Evolutionary conservation across 2,329 filamentous ascomycete species (phyloP).

Genomic region (Zymoseptoria brevis): DNA sequence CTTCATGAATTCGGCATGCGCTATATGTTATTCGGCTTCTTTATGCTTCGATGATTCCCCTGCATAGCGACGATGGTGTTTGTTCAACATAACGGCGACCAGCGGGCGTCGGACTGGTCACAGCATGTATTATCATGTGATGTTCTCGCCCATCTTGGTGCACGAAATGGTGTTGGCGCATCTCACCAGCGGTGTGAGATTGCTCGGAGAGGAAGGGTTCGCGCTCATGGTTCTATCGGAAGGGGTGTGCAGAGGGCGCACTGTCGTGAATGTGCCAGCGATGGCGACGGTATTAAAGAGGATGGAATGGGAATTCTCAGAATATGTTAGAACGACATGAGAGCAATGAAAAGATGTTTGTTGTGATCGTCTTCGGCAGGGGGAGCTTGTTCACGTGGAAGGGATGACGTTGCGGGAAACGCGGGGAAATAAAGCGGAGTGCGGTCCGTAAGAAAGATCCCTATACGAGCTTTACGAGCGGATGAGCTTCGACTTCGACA

Average conservation of each 20-base stretch:
- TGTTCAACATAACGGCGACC: not conserved
- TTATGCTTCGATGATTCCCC: conserved; percentile 17
- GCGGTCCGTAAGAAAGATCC: not conserved
- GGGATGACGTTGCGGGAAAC: not conserved
- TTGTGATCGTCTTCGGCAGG: not conserved
- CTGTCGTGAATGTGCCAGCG: not conserved
- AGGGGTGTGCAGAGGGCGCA: not conserved
- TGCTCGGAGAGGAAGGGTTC: not conserved
- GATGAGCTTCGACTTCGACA: not conserved
- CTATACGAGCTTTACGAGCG: not conserved
- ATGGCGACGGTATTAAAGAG: not conserved
- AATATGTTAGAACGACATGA: not conserved
- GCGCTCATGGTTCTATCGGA: not conserved
- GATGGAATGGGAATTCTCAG: not conserved
- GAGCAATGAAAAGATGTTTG: conserved; percentile 1
- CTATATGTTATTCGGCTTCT: conserved; percentile 8
- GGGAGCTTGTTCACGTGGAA: not conserved
- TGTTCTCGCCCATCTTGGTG: not conserved
- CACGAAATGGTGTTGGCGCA: not conserved
- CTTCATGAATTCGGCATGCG: conserved; percentile 5
- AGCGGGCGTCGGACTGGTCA: not conserved
- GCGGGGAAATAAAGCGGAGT: no score
- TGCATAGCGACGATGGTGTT: conserved; percentile 15
- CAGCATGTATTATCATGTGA: not conserved
- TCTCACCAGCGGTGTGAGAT: not conserved